Evolutionary conservation across 495 filamentous ascomycete species (phyloP), one percentile per base, ranked within the genome.

Genomic region (Aspergillus diversus): DNA sequence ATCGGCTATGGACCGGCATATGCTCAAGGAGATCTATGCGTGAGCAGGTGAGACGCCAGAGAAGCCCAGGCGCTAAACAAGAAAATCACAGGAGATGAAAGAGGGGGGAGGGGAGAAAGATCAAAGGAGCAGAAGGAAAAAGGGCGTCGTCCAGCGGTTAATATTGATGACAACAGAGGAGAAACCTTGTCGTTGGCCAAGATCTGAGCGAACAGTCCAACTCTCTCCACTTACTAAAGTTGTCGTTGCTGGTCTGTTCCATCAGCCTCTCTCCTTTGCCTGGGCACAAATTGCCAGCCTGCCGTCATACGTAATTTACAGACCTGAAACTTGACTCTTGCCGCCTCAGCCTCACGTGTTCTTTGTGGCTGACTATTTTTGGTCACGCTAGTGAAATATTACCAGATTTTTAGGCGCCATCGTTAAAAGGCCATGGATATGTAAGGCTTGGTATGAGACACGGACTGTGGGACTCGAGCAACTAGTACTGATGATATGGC

Each of bases 301-400:
- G 49, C 57, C 48, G 42, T 55, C 55, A 33, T 63, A 51, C 55
- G 68, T 71, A 71, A 71, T 66, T 71, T 71, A 67, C 68, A 33
- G 34, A 56, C 33, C 53, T 64, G 65, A 70, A 67, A 67, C 62
- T 46, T 33, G 33, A 47, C 58, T 46, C 39, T 61, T 57, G 57
- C 63, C 59, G 63, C 61, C 67, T 64, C 58, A 63, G 50, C 58
- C 68, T 71, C 66, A 71, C 63, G 63, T 71, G 66, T 63, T 31
- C 55, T 37, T 57, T 61, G 37, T 34, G 59, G 33, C n/a, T 48
- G 37, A 52, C 69, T 71, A 68, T 66, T 71, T 68, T 68, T 71
- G 66, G 66, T 48, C 34, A 42, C 42, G 21, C 55, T n/a, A 57
- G 57, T 67, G 56, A 61, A 58, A 69, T 53, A 56, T 63, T 65